Conservation (phyloP, 2,329 filamentous ascomycete species). For the Ophiosphaerella narmari region DNA sequence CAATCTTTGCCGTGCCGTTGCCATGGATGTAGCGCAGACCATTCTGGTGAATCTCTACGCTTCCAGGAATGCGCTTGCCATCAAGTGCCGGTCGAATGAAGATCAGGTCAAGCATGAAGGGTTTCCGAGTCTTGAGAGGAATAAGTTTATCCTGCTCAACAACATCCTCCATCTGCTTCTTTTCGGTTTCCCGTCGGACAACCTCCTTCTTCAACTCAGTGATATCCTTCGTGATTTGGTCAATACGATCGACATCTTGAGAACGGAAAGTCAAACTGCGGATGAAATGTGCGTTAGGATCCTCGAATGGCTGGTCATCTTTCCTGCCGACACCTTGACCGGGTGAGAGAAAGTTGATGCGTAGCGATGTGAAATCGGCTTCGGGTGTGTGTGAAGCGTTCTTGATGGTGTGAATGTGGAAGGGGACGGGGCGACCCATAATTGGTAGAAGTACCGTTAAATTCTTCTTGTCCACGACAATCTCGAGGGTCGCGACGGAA, state of each 20-base stretch:
- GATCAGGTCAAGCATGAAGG: slow-evolving; percentile 87
- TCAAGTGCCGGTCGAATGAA: slow-evolving; percentile 95
- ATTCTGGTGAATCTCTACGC: slow-evolving; percentile 97
- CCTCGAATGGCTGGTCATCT: slow-evolving; percentile 97
- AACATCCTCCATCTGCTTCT: slow-evolving; percentile 99
- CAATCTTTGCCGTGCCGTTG: slow-evolving; percentile 79
- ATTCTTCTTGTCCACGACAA: slow-evolving; percentile 90
- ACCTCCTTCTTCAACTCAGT: slow-evolving; percentile 94
- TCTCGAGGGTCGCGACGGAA: slow-evolving; percentile 81
- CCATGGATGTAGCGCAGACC: slow-evolving; percentile 90
- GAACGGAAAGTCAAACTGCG: slow-evolving; percentile 94
- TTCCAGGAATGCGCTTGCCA: slow-evolving; percentile 93
- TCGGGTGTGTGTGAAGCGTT: slow-evolving; percentile 98
- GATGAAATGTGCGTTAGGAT: slow-evolving; percentile 93
- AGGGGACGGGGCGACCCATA: slow-evolving; percentile 95
- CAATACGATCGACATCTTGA: slow-evolving; percentile 83
- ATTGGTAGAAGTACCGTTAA: slow-evolving; percentile 90
- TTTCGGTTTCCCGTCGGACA: slow-evolving; percentile 91
- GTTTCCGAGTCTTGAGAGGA: slow-evolving; percentile 91
- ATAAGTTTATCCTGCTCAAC: slow-evolving; percentile 98
- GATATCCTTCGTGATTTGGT: slow-evolving; percentile 89
- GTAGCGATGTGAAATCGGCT: slow-evolving; percentile 88
- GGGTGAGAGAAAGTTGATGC: slow-evolving; percentile 96
- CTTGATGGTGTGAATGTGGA: slow-evolving; percentile 98
- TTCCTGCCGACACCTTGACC: slow-evolving; percentile 96